Evolutionary conservation across 345 rosid species (phyloP).

Genomic region (Pugionium dolabratum): DNA sequence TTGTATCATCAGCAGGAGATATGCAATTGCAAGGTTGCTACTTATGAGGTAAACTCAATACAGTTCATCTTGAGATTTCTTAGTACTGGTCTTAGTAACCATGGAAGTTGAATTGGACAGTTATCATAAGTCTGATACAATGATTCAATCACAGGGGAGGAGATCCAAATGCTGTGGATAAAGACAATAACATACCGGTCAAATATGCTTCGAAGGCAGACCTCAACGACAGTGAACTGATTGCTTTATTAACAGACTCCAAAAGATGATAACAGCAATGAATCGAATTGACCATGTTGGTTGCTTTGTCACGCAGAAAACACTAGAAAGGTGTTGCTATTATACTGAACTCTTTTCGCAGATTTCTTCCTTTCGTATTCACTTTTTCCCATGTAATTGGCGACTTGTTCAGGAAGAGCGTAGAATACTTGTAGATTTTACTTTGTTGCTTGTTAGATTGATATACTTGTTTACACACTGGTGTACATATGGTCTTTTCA

Average conservation of each 20-base stretch:
- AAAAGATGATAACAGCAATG: slow-evolving; percentile 37
- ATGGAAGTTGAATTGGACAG: neutral
- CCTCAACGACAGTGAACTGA: slow-evolving; percentile 48
- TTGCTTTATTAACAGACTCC: slow-evolving; percentile 45
- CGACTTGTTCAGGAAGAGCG: slow-evolving; percentile 27
- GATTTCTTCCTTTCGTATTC: neutral
- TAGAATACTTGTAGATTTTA: slow-evolving; percentile 30
- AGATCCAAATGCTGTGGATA: slow-evolving; percentile 54
- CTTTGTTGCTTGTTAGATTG: slow-evolving; percentile 25
- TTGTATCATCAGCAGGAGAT: slow-evolving; percentile 48
- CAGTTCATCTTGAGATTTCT: neutral
- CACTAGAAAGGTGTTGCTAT: slow-evolving; percentile 25
- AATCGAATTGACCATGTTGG: slow-evolving; percentile 1
- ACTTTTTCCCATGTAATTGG: slow-evolving; percentile 7
- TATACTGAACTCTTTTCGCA: slow-evolving; percentile 24
- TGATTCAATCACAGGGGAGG: slow-evolving; percentile 60
- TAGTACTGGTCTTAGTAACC: neutral
- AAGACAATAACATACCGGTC: slow-evolving; percentile 47
- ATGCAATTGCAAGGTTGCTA: slow-evolving; percentile 60
- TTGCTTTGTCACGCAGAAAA: slow-evolving; percentile 5
- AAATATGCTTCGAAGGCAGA: slow-evolving; percentile 48
- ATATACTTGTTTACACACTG: slow-evolving; percentile 26
- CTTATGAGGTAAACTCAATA: slow-evolving; percentile 52
- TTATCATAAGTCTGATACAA: neutral
- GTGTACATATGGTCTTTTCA: slow-evolving; percentile 39